Evolutionary conservation across 768 basidiomycete species (phyloP), one percentile per base, ranked within the genome.

Genomic region (Aureoboletus auriporus): DNA sequence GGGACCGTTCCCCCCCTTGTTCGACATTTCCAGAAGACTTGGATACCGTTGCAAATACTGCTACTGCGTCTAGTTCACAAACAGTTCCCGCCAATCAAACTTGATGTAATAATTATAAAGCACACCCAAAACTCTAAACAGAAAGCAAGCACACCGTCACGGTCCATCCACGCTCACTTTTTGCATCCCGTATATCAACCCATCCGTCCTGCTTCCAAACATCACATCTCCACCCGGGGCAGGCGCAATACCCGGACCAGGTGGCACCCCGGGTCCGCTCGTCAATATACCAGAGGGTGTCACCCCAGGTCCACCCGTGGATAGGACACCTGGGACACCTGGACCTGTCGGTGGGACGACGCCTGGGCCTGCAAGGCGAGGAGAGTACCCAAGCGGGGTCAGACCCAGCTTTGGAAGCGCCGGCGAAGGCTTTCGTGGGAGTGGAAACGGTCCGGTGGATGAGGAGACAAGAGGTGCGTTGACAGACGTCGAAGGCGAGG

Each of bases 331-430:
- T 0, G 62, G 62, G 9, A 64, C 53, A 7, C 62, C 62, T 0
- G 62, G 62, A 5, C 62, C 62, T 2, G 58, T 60, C 1, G 62
- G 61, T 8, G 54, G 65, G 33, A 62, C 60, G 23, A 67, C 58
- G 7, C 64, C 64, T 8, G 64, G 64, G 10, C 64, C 66, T 3
- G 64, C 44, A 20, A 66, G 62, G 12, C 64, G 64, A 1, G 64
- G 64, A 1, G 64, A 64, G 51, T 55, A 66, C 5, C 54, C 57
- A 4, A 67, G 42, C 10, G 58, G 41, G 10, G 55, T 47, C 41
- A 66, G 62, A 16, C 57, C 60, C 29, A 68, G 44, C 42, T 68
- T 66, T 26, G 62, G 57, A 2, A 66, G 51, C 20, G 49, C 55
- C 0, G 65, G 62, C 0, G 63, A 66, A 8, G 55, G 49, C 44